Evolutionary conservation across 768 basidiomycete species (phyloP), one percentile per base, ranked within the genome.

Genomic region (Lactarius hatsudake): DNA sequence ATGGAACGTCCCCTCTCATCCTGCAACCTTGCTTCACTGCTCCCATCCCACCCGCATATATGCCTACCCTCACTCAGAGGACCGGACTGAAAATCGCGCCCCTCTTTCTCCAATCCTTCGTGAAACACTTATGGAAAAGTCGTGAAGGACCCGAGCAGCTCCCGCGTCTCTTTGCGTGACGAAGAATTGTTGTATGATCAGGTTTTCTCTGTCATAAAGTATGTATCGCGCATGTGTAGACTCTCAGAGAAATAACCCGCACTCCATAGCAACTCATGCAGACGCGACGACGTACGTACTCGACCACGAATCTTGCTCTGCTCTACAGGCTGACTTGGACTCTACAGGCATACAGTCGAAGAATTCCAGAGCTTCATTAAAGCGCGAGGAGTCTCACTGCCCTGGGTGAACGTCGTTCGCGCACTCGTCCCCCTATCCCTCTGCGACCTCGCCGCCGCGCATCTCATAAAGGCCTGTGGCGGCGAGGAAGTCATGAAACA

Each of bases 111-210:
- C 88, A 87, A 69, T 91, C 89, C 0, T 81, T 94, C 28, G 81
- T 93, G 72, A 90, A 89, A 74, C 93, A 94, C 73, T 96, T 84
- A 94, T 59, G 88, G 89, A 51, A 83, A 86, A 12, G 75, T 86
- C 59, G 71, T 59, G 36, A 54, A 58, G 26, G 64, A 65, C 56
- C 38, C 53, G 28, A 56, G 5, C 51, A 26, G 10, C 40, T 32
- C 51, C 2, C 66, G 43, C 20, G 45, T 63, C 30, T 28, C 63
- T 53, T 77, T 91, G 63, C 80, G 85, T 71, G 82, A 87, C 73
- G 87, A 91, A 59, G 90, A 94, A 74, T 77, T 94, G 32, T 77
- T 94, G 66, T 94, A 91, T 72, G 88, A 94, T 69, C 85, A 91
- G 72, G 88, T 83, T 1, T 93, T 92, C 73, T 87, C 80, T 62